phyloP scores from a whole-genome alignment of 2,329 filamentous ascomycete species.

The Fusarium sp. region DNA sequence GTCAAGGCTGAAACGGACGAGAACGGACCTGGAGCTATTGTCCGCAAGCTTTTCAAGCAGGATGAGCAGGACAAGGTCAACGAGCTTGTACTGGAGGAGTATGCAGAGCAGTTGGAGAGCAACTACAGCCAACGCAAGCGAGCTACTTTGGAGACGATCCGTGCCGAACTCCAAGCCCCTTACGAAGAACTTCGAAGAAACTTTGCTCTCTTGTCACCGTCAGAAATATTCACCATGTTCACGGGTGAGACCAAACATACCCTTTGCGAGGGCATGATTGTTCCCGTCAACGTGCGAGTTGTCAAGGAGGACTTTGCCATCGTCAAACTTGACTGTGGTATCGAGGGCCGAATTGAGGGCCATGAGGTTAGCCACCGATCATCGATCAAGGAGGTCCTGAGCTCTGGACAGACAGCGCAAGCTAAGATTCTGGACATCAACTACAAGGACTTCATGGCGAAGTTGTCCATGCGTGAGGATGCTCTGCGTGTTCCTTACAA shows the following conservation, averaged over 20 bases:
- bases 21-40: constrained; percentile 88
- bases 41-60: constrained; percentile 94
- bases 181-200: constrained; percentile 93
- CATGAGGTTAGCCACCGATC: constrained; percentile 82
- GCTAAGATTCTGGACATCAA: constrained; percentile 91
- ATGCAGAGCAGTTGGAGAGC: constrained; percentile 92
- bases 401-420: constrained; percentile 84
- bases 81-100: constrained; percentile 94
- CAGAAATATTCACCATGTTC: constrained; percentile 95
- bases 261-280: constrained; percentile 88
- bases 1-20: constrained; percentile 95
- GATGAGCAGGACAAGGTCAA: constrained; percentile 95
- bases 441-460: constrained; percentile 84
- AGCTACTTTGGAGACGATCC: constrained; percentile 94
- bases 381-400: constrained; percentile 78
- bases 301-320: constrained; percentile 94
- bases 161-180: constrained; percentile 89
- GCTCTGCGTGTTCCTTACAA: constrained; percentile 79
- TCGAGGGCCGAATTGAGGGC: constrained; percentile 87
- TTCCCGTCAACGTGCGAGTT: constrained; percentile 87
- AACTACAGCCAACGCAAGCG: constrained; percentile 96
- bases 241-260: constrained; percentile 92
- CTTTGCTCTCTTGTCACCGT: constrained; percentile 75
- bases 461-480: constrained; percentile 86
- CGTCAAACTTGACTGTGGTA: constrained; percentile 91